Percentiles rank a stretch among this genome's conserved stretches.
phyloP scores from a whole-genome alignment of 2,329 filamentous ascomycete genomes.

The Cordyceps cateniannulata region DNA sequence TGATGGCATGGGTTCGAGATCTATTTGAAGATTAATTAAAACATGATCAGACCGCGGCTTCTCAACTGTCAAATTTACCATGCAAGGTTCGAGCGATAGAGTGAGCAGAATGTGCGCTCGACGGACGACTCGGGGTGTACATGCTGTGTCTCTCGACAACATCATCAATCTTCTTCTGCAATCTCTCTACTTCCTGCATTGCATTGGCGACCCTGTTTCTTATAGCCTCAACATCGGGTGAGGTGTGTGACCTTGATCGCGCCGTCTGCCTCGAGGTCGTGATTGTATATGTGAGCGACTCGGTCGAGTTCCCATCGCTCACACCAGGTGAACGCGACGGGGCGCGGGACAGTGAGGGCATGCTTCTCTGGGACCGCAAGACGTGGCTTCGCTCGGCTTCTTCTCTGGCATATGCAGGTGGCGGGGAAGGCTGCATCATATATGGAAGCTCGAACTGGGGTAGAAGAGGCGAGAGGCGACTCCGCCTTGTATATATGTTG shows the following conservation, averaged over 20 bases:
- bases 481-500: constrained; percentile 40
- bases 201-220: constrained; percentile 50
- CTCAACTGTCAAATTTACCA: constrained; percentile 20
- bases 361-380: background rate
- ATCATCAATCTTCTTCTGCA: constrained; percentile 54
- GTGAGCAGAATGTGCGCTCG: constrained; percentile 42
- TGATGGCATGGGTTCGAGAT: constrained; percentile 44
- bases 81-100: constrained; percentile 29
- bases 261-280: constrained; percentile 31
- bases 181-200: constrained; percentile 51
- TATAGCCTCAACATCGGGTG: constrained; percentile 43
- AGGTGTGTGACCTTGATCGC: constrained; percentile 37
- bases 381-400: constrained; percentile 26
- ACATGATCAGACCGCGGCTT: background rate
- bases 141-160: constrained; percentile 55
- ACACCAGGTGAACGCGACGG: constrained; percentile 23
- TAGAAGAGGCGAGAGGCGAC: constrained; percentile 48
- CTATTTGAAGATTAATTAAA: constrained; percentile 5
- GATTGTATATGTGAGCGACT: background rate
- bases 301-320: background rate
- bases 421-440: constrained; percentile 33
- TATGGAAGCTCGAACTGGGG: constrained; percentile 40
- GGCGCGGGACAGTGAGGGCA: constrained; percentile 38
- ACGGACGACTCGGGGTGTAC: constrained; percentile 46
- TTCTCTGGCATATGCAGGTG: constrained; percentile 27